Evolutionary conservation across 208 protist species (phyloP).

Genomic region (Trypanosoma caninum): DNA sequence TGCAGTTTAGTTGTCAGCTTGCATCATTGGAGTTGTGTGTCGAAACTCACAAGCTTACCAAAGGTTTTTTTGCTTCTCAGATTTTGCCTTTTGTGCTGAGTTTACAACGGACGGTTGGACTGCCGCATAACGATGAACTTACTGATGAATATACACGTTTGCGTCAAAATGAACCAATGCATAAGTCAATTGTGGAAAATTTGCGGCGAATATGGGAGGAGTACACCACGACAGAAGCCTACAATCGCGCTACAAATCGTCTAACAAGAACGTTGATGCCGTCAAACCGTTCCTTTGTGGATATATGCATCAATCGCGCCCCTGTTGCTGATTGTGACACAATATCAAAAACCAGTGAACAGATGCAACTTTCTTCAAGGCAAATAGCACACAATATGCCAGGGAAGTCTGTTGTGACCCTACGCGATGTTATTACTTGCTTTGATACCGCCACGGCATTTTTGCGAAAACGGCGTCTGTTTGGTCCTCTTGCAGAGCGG

Average conservation of each 20-base stretch:
- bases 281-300: slow-evolving; percentile 7
- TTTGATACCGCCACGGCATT: slow-evolving; percentile 46
- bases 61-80: slow-evolving; percentile 40
- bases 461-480: slow-evolving; percentile 47
- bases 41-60: slow-evolving; percentile 46
- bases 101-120: slow-evolving; percentile 29
- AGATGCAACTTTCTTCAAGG: neutral
- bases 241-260: slow-evolving; percentile 25
- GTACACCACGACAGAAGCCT: slow-evolving; percentile 40
- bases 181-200: slow-evolving; percentile 31
- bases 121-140: slow-evolving; percentile 11
- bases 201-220: slow-evolving; percentile 40
- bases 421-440: slow-evolving; percentile 36
- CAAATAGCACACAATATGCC: too few species aligned
- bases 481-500: slow-evolving; percentile 62
- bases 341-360: neutral
- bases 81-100: slow-evolving; percentile 55
- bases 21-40: slow-evolving; percentile 33
- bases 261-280: slow-evolving; percentile 35
- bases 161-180: slow-evolving; percentile 37
- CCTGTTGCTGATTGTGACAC: neutral
- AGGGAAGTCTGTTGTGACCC: neutral
- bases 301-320: neutral
- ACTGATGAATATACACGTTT: slow-evolving; percentile 30
- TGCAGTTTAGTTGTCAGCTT: slow-evolving; percentile 39